phyloP scores from a whole-genome alignment of 371 early-diverging fungal genomes.

The Saksenaea vasiformis region DNA sequence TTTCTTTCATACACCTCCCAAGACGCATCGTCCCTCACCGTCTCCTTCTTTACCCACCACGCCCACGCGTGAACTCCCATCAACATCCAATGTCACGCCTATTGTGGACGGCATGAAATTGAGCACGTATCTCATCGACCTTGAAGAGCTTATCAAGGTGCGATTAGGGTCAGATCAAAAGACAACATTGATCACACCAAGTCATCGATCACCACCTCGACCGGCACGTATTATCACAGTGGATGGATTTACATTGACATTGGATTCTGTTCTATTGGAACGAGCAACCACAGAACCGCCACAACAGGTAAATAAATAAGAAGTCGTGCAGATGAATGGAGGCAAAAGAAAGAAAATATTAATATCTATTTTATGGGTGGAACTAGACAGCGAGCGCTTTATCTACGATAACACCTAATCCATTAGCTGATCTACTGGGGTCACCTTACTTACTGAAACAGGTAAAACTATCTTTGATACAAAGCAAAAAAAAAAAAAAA shows the following conservation, averaged over 20 bases:
- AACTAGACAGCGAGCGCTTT: not conserved
- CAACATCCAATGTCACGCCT: not conserved
- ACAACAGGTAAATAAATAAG: not conserved
- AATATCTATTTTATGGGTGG: not conserved
- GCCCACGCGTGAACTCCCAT: not conserved
- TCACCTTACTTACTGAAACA: not conserved
- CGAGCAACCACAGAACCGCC: not conserved
- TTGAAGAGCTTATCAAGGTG: slow-evolving; percentile 26
- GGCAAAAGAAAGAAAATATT: too few species aligned
- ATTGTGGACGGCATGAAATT: slow-evolving; percentile 12
- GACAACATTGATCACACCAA: not conserved
- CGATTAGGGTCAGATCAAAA: slow-evolving; percentile 17
- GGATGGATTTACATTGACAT: slow-evolving; percentile 25
- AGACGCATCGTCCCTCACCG: not conserved
- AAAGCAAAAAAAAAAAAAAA: too few species aligned
- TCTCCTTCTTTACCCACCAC: not conserved
- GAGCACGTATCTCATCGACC: slow-evolving; percentile 12
- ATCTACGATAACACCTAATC: not conserved
- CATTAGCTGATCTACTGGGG: not conserved
- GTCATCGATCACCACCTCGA: slow-evolving; percentile 12
- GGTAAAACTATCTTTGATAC: too few species aligned
- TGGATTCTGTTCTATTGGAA: slow-evolving; percentile 21
- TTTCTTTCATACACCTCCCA: not conserved
- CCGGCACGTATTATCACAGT: slow-evolving; percentile 26
- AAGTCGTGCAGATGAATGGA: not conserved